phyloP scores from a whole-genome alignment of 2,329 filamentous ascomycete genomes.

The Rugonectria rugulosa region DNA sequence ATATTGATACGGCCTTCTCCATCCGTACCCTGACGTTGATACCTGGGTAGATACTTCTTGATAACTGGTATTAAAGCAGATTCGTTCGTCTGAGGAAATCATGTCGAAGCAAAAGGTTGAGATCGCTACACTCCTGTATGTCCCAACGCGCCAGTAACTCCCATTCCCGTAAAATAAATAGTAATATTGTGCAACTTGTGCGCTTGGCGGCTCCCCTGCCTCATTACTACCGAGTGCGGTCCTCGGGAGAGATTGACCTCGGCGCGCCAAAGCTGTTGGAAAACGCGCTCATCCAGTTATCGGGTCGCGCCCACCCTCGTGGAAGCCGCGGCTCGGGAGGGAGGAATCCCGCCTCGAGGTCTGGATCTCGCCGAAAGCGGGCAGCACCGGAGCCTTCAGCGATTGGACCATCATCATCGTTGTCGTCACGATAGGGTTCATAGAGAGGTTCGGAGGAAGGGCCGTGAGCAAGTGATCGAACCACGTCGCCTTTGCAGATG shows the following conservation, averaged over 20 bases:
- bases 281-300: conserved; percentile 50
- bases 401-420: conserved; percentile 49
- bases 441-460: conserved; percentile 60
- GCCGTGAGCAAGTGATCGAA: conserved; percentile 69
- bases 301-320: conserved; percentile 34
- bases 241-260: conserved; percentile 38
- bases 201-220: background rate
- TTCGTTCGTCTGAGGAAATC: too few species aligned
- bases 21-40: conserved; percentile 1
- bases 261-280: conserved; percentile 39
- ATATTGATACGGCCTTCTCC: conserved; percentile 7
- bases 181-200: too few species aligned
- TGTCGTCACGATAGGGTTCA: conserved; percentile 63
- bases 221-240: conserved; percentile 30
- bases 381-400: conserved; percentile 46
- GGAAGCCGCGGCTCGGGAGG: conserved; percentile 31
- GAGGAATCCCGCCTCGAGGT: conserved; percentile 54
- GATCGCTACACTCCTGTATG: too few species aligned
- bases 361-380: conserved; percentile 43
- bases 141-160: too few species aligned
- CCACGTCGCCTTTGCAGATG: conserved; percentile 98
- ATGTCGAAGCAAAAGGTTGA: too few species aligned
- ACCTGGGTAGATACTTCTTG: too few species aligned
- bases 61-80: too few species aligned
- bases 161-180: background rate